phyloP scores from a whole-genome alignment of 352 stramenopile genomes.

The Globisporangium spinosum region DNA sequence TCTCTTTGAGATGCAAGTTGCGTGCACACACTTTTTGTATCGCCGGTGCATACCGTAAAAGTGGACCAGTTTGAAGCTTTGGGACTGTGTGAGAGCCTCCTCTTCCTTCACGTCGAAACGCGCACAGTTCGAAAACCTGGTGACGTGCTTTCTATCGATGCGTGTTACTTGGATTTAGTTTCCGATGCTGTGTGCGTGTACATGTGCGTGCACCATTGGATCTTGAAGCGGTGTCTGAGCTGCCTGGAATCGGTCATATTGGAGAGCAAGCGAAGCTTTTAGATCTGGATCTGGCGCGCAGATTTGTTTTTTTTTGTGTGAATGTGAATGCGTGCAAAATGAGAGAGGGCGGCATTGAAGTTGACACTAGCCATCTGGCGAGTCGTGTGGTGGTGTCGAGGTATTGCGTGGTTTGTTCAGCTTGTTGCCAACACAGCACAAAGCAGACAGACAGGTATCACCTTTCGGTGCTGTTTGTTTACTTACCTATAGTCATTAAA shows the following conservation, averaged over 20 bases:
- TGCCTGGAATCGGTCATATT: neutral
- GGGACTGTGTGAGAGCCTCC: too few relatives aligned
- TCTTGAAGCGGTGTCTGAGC: neutral
- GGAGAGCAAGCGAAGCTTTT: neutral
- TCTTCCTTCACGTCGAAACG: neutral
- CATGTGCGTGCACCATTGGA: neutral
- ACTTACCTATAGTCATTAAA: neutral
- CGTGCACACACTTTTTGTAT: too few relatives aligned
- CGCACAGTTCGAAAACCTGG: neutral
- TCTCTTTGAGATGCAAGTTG: too few relatives aligned
- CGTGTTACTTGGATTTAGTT: neutral
- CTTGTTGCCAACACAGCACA: neutral
- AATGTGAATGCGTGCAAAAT: neutral
- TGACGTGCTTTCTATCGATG: neutral
- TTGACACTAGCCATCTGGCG: neutral
- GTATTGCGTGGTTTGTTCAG: constrained; percentile 1
- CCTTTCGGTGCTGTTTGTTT: neutral
- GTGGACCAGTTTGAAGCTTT: too few relatives aligned
- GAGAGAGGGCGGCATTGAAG: neutral
- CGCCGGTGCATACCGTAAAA: too few relatives aligned
- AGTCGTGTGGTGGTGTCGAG: neutral
- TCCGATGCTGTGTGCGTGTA: neutral
- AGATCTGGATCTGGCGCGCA: neutral
- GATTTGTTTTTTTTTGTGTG: neutral
- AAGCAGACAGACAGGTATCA: neutral